Conservation (phyloP, 2,329 filamentous ascomycete species). For the Ceratocystis lukuohia region DNA sequence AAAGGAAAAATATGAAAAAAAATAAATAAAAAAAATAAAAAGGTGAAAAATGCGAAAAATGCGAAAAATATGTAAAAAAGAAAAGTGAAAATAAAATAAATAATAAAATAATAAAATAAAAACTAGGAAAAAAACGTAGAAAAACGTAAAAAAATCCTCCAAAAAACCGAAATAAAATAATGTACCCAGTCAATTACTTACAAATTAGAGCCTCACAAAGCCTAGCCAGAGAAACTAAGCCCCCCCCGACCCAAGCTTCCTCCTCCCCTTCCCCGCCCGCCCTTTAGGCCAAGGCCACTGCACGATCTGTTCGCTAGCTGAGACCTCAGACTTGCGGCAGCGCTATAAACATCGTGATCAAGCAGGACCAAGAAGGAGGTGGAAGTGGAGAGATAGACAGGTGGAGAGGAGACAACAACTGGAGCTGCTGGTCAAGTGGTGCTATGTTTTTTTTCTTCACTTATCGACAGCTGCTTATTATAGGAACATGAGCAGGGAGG, state of each 20-base stretch:
- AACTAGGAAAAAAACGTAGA: too few species aligned
- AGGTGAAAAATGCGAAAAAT: not conserved
- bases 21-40: too few species aligned
- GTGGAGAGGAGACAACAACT: not conserved
- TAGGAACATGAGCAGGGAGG: too few species aligned
- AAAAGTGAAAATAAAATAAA: too few species aligned
- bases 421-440: too few species aligned
- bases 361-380: not conserved
- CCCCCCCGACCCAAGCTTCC: not conserved
- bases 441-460: too few species aligned
- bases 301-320: constrained; percentile 3
- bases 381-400: not conserved
- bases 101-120: too few species aligned
- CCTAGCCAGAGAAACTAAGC: not conserved
- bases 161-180: too few species aligned
- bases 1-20: too few species aligned
- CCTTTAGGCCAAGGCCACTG: not conserved
- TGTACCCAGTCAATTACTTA: not conserved
- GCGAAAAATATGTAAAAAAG: too few species aligned
- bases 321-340: constrained; percentile 4
- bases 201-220: not conserved
- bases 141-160: not conserved
- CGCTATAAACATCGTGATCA: not conserved
- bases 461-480: too few species aligned
- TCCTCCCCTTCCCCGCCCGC: not conserved